Percentiles rank a stretch among this genome's conserved stretches.
Conservation (phyloP, 495 filamentous ascomycete genomes). For the Neurospora discreta region DNA sequence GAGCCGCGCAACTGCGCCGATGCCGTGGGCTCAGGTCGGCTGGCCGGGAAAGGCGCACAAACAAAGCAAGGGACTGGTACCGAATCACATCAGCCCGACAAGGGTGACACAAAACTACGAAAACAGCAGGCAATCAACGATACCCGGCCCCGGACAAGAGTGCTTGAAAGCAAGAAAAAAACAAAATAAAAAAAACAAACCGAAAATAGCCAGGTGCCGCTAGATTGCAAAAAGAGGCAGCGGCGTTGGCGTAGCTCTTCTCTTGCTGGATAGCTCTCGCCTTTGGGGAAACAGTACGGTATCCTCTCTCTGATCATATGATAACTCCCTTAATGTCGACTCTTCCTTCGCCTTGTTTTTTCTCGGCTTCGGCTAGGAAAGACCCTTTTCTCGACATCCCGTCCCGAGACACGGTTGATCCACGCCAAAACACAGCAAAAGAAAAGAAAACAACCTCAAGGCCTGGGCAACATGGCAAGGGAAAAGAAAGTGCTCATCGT, state of each 20-base stretch:
- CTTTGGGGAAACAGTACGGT: neutral
- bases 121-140: neutral
- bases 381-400: neutral
- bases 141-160: neutral
- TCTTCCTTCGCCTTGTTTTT: neutral
- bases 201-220: neutral
- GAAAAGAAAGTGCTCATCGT: neutral
- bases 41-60: neutral
- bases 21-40: neutral
- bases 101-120: neutral
- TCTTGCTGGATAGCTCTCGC: neutral
- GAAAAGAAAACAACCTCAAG: neutral
- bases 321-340: neutral
- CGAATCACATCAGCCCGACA: neutral
- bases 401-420: neutral
- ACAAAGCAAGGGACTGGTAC: neutral
- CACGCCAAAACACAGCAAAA: neutral
- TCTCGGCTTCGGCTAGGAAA: neutral
- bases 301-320: neutral
- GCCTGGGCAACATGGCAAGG: neutral
- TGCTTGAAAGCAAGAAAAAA: neutral
- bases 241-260: neutral
- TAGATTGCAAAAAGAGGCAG: neutral
- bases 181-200: too few relatives aligned
- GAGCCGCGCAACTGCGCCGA: neutral